phyloP scores from a whole-genome alignment of 1,284 basidiomycete genomes.

The Limonomyces culmigenus region DNA sequence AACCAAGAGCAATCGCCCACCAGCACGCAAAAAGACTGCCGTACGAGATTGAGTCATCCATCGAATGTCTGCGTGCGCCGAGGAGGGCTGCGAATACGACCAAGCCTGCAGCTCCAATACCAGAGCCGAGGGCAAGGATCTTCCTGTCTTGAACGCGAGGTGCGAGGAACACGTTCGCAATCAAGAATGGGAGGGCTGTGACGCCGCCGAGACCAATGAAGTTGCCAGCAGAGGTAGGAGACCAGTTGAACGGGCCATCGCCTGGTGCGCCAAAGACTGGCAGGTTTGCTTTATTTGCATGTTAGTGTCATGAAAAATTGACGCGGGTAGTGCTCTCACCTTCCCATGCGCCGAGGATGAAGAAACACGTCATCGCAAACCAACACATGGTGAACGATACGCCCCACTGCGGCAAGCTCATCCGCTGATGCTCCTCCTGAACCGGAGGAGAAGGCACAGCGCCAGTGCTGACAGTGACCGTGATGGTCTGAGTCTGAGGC shows the following conservation, averaged over 20 bases:
- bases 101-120: neutral
- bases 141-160: slow-evolving; percentile 42
- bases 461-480: too few species aligned
- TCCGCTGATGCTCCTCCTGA: slow-evolving; percentile 4
- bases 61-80: neutral
- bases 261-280: slow-evolving; percentile 39
- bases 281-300: slow-evolving; percentile 48
- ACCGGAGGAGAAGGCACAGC: too few species aligned
- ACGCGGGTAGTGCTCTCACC: too few species aligned
- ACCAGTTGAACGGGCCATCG: slow-evolving; percentile 26
- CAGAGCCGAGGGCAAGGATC: slow-evolving; percentile 36
- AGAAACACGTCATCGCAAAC: slow-evolving; percentile 60
- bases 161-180: slow-evolving; percentile 39
- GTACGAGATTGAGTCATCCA: slow-evolving; percentile 22
- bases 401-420: slow-evolving; percentile 18
- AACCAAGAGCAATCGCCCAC: slow-evolving; percentile 51
- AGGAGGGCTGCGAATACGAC: slow-evolving; percentile 17
- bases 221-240: slow-evolving; percentile 49
- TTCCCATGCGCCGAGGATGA: slow-evolving; percentile 60
- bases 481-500: too few species aligned
- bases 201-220: slow-evolving; percentile 54
- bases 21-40: slow-evolving; percentile 42
- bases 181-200: slow-evolving; percentile 46
- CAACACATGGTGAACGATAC: slow-evolving; percentile 53
- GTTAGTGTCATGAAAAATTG: too few species aligned